These are phyloP conservation scores for Salvia rosmarinus DNA, from an alignment of 257 asterid species.

Conservation along the genomic window DNA sequence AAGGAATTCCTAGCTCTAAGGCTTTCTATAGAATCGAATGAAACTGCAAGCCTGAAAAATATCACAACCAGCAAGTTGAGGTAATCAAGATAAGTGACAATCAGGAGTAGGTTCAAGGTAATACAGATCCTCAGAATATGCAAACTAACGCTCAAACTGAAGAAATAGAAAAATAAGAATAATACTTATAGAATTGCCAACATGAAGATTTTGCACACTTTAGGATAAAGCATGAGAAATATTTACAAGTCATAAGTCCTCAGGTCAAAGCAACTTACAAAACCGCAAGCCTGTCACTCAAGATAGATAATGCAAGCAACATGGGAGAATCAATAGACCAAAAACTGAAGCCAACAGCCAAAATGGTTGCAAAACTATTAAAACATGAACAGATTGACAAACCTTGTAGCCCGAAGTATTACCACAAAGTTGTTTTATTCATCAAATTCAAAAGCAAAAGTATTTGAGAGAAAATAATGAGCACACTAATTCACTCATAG, in stretches of 20 bases:
- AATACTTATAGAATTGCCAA: neutral
- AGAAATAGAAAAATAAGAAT: neutral
- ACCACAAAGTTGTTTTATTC: neutral
- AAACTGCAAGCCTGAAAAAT: neutral
- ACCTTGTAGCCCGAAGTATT: neutral
- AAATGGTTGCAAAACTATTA: neutral
- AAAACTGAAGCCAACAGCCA: neutral
- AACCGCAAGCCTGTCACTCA: neutral
- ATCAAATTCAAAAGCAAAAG: neutral
- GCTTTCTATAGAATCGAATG: constrained; percentile 24
- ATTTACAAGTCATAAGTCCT: neutral
- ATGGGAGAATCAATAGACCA: neutral
- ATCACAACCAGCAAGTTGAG: constrained; percentile 17
- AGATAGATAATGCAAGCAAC: constrained; percentile 3
- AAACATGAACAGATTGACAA: neutral
- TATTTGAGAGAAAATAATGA: neutral
- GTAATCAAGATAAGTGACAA: neutral
- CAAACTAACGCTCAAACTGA: constrained; percentile 8
- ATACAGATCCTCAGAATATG: neutral
- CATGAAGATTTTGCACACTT: neutral
- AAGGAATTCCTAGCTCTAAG: constrained; percentile 21
- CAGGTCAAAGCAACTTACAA: neutral
- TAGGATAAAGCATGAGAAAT: neutral
- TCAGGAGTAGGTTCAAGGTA: constrained; percentile 6
- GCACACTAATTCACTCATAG: constrained; percentile 10